Evolutionary conservation across 768 basidiomycete genomes (phyloP).

Genomic region (Amanita thiersii): DNA sequence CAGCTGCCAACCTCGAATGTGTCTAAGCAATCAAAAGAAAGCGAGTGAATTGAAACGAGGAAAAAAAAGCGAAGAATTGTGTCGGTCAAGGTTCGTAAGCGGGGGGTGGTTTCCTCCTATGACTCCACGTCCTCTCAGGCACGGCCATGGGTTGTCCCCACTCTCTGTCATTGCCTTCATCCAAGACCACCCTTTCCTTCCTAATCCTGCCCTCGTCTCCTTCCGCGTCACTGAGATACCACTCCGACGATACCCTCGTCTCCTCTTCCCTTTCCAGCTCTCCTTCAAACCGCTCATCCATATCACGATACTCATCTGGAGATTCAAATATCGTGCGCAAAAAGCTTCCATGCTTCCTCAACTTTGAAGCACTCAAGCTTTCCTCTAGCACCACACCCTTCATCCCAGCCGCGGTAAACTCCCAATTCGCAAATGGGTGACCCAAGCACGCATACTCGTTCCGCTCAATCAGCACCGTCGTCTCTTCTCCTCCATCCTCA

Average conservation of each 20-base stretch:
- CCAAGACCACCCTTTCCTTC: not conserved
- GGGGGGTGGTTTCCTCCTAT: constrained; percentile 7
- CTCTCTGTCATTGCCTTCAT: not conserved
- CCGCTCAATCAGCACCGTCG: too few species aligned
- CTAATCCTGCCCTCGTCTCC: not conserved
- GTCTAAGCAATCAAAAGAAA: too few species aligned
- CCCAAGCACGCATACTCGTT: too few species aligned
- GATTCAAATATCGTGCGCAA: constrained; percentile 6
- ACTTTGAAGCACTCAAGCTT: not conserved
- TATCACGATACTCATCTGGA: not conserved
- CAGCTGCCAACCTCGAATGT: too few species aligned
- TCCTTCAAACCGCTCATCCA: not conserved
- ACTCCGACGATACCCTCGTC: not conserved
- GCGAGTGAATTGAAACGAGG: too few species aligned
- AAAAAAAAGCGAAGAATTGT: too few species aligned
- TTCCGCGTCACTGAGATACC: not conserved
- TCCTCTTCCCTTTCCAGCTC: not conserved
- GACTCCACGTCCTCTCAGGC: not conserved
- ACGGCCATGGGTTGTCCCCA: not conserved
- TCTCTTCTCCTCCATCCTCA: too few species aligned
- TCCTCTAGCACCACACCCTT: too few species aligned
- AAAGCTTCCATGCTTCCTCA: not conserved
- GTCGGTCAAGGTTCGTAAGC: constrained; percentile 1
- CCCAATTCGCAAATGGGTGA: too few species aligned
- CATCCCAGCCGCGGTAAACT: too few species aligned